Evolutionary conservation across 169 alveolate species (phyloP), one percentile per base, ranked within the genome.

Genomic region (Cryptosporidium ubiquitum): DNA sequence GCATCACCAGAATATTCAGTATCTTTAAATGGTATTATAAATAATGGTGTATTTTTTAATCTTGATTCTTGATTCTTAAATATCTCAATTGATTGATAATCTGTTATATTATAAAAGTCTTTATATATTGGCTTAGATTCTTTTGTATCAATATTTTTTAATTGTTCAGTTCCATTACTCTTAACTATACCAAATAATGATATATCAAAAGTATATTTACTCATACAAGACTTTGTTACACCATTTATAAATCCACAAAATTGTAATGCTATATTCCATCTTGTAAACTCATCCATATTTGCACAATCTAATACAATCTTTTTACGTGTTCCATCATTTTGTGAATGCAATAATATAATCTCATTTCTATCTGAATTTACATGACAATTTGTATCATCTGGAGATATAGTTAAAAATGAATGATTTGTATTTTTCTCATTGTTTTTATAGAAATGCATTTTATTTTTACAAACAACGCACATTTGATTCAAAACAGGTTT

Each of bases 381-480:
- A 40, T 79, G 89, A 42, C 89, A 79, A 79, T 58, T 79, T 20
- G 89, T 61, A 79, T 79, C 89, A 79, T 79, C 75, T 16, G 89
- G 89, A 18, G 89, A 61, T n/a, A 79, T 60, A 33, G 89, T 79
- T 6, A 79, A n/a, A 42, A 79, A 42, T 26, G 89, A 23, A 58
- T 14, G 20, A 7, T 57, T 12, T 18, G 14, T 20, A 3, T 44
- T 14, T 5, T 73, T 69, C 12, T 58, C 57, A 64, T 33, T 20
- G 18, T 64, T 29, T 64, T 79, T 79, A 37, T 79, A 64, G 26
- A 79, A 79, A 23, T 79, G 23, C 74, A 79, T 79, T 33, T 79
- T 79, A 47, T 79, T 79, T 29, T 79, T 79, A 64, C 89, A 79
- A 6, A 79, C 89, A n/a, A 79, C 89, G 61, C 89, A 79, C 52